Conservation (phyloP, 805 yeast genomes). For the Candida verbasci region DNA sequence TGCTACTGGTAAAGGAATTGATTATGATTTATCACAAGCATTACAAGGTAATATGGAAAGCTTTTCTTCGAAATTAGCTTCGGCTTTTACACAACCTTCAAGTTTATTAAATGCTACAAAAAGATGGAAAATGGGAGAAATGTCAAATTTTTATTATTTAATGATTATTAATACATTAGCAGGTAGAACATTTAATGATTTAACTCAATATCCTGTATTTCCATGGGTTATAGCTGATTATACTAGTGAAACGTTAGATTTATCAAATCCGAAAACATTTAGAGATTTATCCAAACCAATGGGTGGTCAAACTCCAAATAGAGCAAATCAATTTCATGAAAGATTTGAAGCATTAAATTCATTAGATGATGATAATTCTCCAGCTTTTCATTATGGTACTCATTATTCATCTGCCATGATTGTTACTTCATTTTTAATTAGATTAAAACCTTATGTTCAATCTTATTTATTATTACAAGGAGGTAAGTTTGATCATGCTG, state of each 20-base stretch:
- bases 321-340: constrained; percentile 64
- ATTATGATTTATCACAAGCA: constrained; percentile 51
- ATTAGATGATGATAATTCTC: constrained; percentile 52
- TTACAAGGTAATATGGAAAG: constrained; percentile 39
- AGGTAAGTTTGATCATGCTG: constrained; percentile 86
- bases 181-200: constrained; percentile 83
- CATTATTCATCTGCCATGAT: constrained; percentile 95
- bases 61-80: constrained; percentile 25
- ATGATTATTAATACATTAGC: constrained; percentile 80
- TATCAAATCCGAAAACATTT: constrained; percentile 55
- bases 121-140: constrained; percentile 72
- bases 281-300: constrained; percentile 82
- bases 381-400: constrained; percentile 89
- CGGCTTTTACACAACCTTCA: constrained; percentile 33
- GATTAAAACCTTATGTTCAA: constrained; percentile 77
- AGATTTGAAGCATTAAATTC: constrained; percentile 68
- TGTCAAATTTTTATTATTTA: constrained; percentile 79
- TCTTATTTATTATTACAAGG: constrained; percentile 78
- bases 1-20: constrained; percentile 48
- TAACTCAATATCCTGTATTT: constrained; percentile 87
- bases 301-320: constrained; percentile 73
- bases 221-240: constrained; percentile 91
- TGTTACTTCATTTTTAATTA: constrained; percentile 72
- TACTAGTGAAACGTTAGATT: constrained; percentile 63
- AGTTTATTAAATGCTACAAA: constrained; percentile 47